Conservation (phyloP, 768 basidiomycete species). For the Leccinum longicurvipes region DNA sequence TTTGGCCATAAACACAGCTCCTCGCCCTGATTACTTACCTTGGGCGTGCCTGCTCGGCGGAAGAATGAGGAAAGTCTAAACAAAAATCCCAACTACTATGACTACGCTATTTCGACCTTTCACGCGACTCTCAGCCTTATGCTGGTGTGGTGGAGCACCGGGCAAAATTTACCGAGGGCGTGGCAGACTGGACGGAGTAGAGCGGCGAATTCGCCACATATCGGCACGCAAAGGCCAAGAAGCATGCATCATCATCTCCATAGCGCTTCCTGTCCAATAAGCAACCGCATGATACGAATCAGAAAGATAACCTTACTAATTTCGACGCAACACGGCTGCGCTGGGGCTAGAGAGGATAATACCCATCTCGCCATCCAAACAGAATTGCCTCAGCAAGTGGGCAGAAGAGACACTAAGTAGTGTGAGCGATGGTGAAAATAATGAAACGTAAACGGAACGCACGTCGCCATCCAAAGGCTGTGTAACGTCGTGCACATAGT, state of each 20-base stretch:
- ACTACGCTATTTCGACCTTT: conserved; percentile 4
- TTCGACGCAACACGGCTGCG: neutral
- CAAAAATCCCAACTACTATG: conserved; percentile 10
- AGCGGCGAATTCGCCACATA: conserved; percentile 1
- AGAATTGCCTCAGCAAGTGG: too few relatives aligned
- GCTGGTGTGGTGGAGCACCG: neutral
- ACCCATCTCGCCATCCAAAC: neutral
- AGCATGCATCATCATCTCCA: neutral
- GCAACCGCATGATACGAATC: neutral
- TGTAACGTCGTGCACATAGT: conserved; percentile 21
- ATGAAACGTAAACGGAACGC: neutral
- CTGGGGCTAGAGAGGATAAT: neutral
- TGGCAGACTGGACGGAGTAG: neutral
- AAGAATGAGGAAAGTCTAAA: conserved; percentile 11
- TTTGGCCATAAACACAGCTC: conserved; percentile 30
- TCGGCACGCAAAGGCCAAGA: neutral
- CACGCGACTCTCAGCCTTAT: neutral
- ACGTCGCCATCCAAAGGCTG: conserved; percentile 21
- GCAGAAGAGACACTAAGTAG: neutral
- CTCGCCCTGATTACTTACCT: conserved; percentile 29
- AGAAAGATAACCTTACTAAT: conserved; percentile 6
- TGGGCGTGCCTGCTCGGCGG: conserved; percentile 2
- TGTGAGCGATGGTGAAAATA: neutral
- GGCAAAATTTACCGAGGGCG: neutral
- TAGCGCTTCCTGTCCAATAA: conserved; percentile 3